Conservation (phyloP, 148 eudicot genomes). For the Rhododendron kiyosumense region DNA sequence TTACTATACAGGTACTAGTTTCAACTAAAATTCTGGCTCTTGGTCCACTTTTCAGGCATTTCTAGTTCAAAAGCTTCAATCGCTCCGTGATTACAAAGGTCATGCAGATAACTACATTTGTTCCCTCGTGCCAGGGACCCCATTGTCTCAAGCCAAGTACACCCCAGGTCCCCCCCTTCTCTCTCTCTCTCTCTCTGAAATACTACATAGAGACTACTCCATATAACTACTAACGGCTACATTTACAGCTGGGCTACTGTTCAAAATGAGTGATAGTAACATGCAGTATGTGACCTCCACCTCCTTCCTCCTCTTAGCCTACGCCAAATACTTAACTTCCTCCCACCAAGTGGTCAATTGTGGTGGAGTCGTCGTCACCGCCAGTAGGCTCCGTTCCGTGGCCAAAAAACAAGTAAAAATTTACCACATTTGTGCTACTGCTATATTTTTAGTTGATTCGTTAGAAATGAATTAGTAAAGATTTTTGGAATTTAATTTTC, state of each 20-base stretch:
- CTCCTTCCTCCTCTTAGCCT: slow-evolving; percentile 66
- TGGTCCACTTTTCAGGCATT: slow-evolving; percentile 36
- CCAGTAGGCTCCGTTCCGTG: slow-evolving; percentile 44
- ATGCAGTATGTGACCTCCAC: slow-evolving; percentile 85
- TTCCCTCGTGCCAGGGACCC: slow-evolving; percentile 68
- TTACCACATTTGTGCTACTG: not conserved
- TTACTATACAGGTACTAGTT: not conserved
- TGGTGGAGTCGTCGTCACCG: slow-evolving; percentile 45
- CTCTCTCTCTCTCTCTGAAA: not conserved
- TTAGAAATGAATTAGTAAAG: too few relatives aligned
- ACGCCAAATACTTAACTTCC: slow-evolving; percentile 70
- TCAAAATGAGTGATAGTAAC: slow-evolving; percentile 65
- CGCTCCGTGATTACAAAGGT: slow-evolving; percentile 58
- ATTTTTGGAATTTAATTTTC: not conserved
- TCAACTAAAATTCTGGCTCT: not conserved
- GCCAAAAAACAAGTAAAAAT: slow-evolving; percentile 42
- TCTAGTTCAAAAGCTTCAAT: slow-evolving; percentile 57
- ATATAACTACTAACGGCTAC: not conserved
- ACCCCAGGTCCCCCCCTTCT: slow-evolving; percentile 49
- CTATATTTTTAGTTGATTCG: not conserved
- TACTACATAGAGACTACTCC: not conserved
- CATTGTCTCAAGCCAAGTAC: slow-evolving; percentile 57
- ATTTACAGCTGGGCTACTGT: slow-evolving; percentile 59
- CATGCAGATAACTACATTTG: slow-evolving; percentile 77
- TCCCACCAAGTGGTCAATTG: slow-evolving; percentile 54